Percentiles rank a stretch among this genome's conserved stretches.
Evolutionary conservation across 352 stramenopile genomes (phyloP).

Genomic region (Phytophthora hibernalis): DNA sequence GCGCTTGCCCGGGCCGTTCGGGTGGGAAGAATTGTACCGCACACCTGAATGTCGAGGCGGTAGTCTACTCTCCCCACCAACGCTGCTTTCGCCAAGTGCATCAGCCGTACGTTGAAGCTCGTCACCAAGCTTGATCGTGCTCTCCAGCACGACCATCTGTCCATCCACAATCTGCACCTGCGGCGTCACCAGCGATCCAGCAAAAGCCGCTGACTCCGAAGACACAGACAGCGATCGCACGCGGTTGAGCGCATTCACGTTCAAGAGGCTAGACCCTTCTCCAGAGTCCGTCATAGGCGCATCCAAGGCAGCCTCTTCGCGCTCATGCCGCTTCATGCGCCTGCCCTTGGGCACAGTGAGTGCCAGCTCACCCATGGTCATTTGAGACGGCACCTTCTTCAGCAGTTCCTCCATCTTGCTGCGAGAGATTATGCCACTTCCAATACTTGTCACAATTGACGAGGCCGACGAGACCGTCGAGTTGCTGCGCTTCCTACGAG

Average conservation of each 20-base stretch:
- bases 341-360: constrained; percentile 75
- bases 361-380: constrained; percentile 87
- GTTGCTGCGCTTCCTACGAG: constrained; percentile 64
- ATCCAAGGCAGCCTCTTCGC: constrained; percentile 57
- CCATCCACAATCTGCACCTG: constrained; percentile 87
- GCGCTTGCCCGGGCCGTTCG: constrained; percentile 57
- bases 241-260: constrained; percentile 55
- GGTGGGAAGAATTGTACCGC: constrained; percentile 50
- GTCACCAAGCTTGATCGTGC: constrained; percentile 71
- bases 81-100: constrained; percentile 35
- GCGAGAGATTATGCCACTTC: constrained; percentile 31
- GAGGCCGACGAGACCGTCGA: constrained; percentile 55
- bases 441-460: constrained; percentile 46
- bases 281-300: constrained; percentile 18
- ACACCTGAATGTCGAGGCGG: constrained; percentile 44
- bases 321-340: constrained; percentile 64
- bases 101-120: constrained; percentile 42
- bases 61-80: constrained; percentile 35
- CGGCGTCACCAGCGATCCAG: constrained; percentile 73
- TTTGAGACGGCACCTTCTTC: constrained; percentile 81
- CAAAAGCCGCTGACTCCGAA: constrained; percentile 66
- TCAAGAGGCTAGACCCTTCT: constrained; percentile 39
- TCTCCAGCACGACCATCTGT: constrained; percentile 85
- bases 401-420: constrained; percentile 64
- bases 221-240: constrained; percentile 68